Evolutionary conservation across 73 alveolate species (phyloP), one percentile per base, ranked within the genome.

Genomic region (Tetrahymena thermophila): DNA sequence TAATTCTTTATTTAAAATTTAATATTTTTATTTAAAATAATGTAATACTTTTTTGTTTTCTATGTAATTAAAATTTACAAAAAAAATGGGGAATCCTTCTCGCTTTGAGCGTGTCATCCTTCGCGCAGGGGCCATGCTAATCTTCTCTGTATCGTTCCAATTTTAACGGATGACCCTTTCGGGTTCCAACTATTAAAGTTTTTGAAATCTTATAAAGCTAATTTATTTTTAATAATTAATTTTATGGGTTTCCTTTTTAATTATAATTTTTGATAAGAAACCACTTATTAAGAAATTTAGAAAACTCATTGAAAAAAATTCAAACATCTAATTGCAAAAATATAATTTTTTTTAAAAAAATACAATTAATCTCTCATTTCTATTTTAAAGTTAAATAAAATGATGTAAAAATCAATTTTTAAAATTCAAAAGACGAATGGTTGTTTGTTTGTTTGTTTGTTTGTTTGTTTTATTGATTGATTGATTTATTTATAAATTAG

Each of bases 71-170:
- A 43, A 43, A 5, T 10, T 16, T 43, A 16, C 16, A 43, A 43
- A 43, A 43, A 43, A 43, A 43, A 43, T 43, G 57, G 57, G 57
- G 57, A 43, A 43, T 43, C 83, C 83, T 50, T 50, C 89, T 71
- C 89, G 89, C 89, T 71, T 71, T 71, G 89, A 71, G 89, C 89
- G 89, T 71, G 89, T 71, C 89, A 71, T 71, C 89, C 89, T 71
- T 71, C 89, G 89, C 99, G 99, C 99, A 99, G 99, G 99, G 99
- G 99, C 99, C 99, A 99, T 99, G 99, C 99, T 99, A 99, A 99
- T 99, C 99, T 99, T 99, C 99, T 98, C 99, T 99, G 99, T 99
- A 98, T 98, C 99, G 99, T 99, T 99, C 99, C 99, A 98, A 99
- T 99, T 99, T 99, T 71, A 71, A 71, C 89, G 89, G 89, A 71